Evolutionary conservation across 2,329 filamentous ascomycete species (phyloP), one percentile per base, ranked within the genome.

Genomic region (Penicillium sp.): DNA sequence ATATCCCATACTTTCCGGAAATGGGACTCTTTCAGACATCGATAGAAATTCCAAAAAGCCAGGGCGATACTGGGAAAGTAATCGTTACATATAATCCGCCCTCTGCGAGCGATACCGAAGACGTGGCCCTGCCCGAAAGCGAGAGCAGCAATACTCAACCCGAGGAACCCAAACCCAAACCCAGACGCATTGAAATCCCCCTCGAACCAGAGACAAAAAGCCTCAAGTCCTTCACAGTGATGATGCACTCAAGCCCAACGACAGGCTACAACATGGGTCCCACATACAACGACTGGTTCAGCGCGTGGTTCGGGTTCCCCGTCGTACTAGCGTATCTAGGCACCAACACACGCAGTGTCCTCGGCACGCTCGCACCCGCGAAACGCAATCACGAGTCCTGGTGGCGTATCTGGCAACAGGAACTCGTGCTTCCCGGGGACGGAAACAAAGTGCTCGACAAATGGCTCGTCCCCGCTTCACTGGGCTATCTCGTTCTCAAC

Each of bases 251-350:
- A 54, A 89, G 86, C 68, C 72, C 80, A 0, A 83, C 85, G 1
- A 74, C 73, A 11, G 87, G 82, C 1, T 89, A 86, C 69, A 81
- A 86, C 52, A 89, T 92, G 86, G 86, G 85, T 3, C 67, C 76
- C 2, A 57, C 73, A 31, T 87, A 84, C 68, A 85, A 87, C 62
- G 73, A 74, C 24, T 92, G 89, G 87, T 91, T 93, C 76, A 85
- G 84, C 16, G 78, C 80, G 19, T 83, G 86, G 61, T 85, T 92
- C 43, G 88, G 88, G 6, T 88, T 86, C 69, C 73, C 78, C 4
- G 82, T 85, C 0, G 75, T 84, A 0, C 78, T 92, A 4, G 79
- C 87, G 3, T 91, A 89, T 71, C 83, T 92, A 40, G 89, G 89
- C 9, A 76, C 82, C 36, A 83, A 85, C 49, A 79, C 78, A 27